Percentiles rank a stretch among this genome's conserved stretches.
These are phyloP conservation scores for Talaromyces sp. DNA, from an alignment of 2,329 filamentous ascomycete species.

Conservation along the genomic window DNA sequence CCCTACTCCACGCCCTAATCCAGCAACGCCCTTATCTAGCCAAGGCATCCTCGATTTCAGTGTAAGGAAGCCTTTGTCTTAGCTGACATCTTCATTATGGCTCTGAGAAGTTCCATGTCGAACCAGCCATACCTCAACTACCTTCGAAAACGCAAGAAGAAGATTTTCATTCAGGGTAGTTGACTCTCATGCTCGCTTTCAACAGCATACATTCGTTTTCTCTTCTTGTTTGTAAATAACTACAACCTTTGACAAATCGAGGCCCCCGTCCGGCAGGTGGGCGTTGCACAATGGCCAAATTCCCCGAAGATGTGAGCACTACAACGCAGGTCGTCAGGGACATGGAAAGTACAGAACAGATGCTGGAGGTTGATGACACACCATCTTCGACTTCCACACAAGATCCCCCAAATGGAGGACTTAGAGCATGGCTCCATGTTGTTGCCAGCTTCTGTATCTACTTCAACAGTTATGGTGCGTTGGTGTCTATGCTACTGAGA, in stretches of 20 bases:
- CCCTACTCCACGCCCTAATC: background rate
- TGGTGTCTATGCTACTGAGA: background rate
- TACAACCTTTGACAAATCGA: background rate
- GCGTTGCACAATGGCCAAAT: background rate
- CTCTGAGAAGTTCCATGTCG: background rate
- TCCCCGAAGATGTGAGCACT: background rate
- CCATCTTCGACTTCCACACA: background rate
- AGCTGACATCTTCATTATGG: background rate
- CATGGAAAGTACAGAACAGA: conserved; percentile 1
- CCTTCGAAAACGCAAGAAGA: background rate
- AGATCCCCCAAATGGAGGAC: conserved; percentile 23
- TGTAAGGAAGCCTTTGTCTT: background rate
- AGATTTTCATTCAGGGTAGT: background rate
- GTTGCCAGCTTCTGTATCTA: conserved; percentile 26
- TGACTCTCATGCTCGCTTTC: background rate
- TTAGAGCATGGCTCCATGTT: conserved; percentile 26
- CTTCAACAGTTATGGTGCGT: conserved; percentile 23
- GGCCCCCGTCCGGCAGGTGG: background rate
- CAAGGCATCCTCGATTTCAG: background rate
- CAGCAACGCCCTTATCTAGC: conserved; percentile 1
- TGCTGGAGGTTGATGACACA: background rate
- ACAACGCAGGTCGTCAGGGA: background rate
- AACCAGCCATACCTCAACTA: background rate
- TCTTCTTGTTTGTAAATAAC: too few relatives aligned
- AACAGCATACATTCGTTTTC: background rate